phyloP scores from a whole-genome alignment of 2,329 filamentous ascomycete genomes.

The Trichoderma cornu-damae region DNA sequence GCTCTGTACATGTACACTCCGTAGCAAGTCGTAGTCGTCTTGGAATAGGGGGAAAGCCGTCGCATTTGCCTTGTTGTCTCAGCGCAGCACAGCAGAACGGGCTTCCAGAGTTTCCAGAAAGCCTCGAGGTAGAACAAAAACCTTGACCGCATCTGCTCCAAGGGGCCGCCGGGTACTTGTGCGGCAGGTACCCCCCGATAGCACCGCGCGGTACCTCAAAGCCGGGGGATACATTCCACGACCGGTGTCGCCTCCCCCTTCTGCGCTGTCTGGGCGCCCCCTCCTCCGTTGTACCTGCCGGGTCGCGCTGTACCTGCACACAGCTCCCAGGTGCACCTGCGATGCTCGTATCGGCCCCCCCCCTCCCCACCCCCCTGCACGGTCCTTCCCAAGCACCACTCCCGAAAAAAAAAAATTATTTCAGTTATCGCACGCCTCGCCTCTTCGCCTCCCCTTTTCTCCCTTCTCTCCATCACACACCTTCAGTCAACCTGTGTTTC shows the following conservation, averaged over 20 bases:
- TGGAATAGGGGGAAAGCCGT: slow-evolving; percentile 13
- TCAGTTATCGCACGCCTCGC: slow-evolving; percentile 32
- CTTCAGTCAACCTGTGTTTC: slow-evolving; percentile 42
- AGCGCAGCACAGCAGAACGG: background rate
- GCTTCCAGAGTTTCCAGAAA: slow-evolving; percentile 14
- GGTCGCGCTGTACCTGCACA: background rate
- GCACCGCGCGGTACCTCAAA: slow-evolving; percentile 10
- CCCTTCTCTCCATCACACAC: slow-evolving; percentile 40
- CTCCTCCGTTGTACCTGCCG: slow-evolving; percentile 16
- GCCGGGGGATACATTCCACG: slow-evolving; percentile 13
- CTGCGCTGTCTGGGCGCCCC: slow-evolving; percentile 1
- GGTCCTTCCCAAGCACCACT: slow-evolving; percentile 19
- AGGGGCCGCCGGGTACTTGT: slow-evolving; percentile 12
- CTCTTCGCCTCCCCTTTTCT: slow-evolving; percentile 29
- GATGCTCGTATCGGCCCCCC: slow-evolving; percentile 16
- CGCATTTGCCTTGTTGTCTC: background rate
- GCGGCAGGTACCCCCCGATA: background rate
- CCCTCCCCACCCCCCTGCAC: slow-evolving; percentile 20
- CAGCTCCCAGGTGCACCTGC: slow-evolving; percentile 6
- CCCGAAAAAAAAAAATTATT: slow-evolving; percentile 42
- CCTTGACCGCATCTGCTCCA: slow-evolving; percentile 16
- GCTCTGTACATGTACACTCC: too few species aligned
- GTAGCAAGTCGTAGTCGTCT: background rate
- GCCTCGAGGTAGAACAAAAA: slow-evolving; percentile 7
- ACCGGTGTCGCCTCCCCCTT: background rate